Evolutionary conservation across 805 yeast species (phyloP), one percentile per base, ranked within the genome.

Genomic region (Kazachstania psychrophila): DNA sequence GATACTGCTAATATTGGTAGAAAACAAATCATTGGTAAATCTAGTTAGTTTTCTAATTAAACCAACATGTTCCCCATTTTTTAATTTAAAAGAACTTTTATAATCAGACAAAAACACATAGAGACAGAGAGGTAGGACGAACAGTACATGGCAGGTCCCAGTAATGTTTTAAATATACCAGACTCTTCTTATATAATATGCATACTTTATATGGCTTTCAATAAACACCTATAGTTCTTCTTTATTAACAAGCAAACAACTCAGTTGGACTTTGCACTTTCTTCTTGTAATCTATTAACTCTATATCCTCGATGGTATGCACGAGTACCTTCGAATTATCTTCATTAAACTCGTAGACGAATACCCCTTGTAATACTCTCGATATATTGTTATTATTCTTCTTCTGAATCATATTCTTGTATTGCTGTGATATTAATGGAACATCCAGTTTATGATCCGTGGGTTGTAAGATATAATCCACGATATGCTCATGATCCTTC

Each of bases 271-370:
- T 36, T 27, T 46, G 40, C 16, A 47, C 28, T 33, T 46, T 51
- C 22, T 44, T 48, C 13, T 60, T 60, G 30, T 55, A 66, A 47
- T 77, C 82, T 17, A 73, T 56, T 30, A 78, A 64, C 41, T 78
- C 79, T 38, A 81, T 66, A 46, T 77, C 70, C 46, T 81, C 89
- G 23, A 81, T 66, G 2, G 82, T 76, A 50, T 79, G 84, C 5
- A 75, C 83, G 6, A 65, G 31, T 23, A 81, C 72, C 41, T 64
- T 53, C 39, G 72, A 68, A 50, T 77, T 76, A n/a, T 62, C 60
- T 17, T 66, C 67, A 47, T 69, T 73, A 39, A 81, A 62, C 49
- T 80, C 88, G 50, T 79, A 79, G 6, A 78, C 65, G 48, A 80
- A 80, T 3, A 76, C 54, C 1, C 88, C 89, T 38, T 13, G 44